Base-by-base conservation (phyloP, 2,329 filamentous ascomycete genomes). In the Alternaria viburni region DNA sequence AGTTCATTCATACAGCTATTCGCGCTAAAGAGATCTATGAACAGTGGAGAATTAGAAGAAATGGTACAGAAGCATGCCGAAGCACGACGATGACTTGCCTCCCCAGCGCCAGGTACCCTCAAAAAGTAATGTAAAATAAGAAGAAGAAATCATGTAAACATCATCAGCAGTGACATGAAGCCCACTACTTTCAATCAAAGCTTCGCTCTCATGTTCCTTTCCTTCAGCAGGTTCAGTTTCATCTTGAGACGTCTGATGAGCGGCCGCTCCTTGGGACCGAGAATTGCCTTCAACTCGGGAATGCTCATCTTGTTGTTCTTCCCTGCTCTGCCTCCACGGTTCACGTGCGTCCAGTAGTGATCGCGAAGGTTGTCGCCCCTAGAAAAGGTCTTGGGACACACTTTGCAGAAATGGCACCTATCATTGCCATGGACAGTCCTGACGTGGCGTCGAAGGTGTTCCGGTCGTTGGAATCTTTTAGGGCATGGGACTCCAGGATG, bases 291-390 rank as follows among this genome's bases (percentile, higher is more conserved):
- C 19, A 74, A 44, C 17, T 70, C 58, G 7, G 11, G 26, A 4
- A 72, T 17, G 2, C 23, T 54, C 59, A 66, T 69, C 59, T 74
- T 74, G 2, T 36, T 45, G 26, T 74, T 74, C 44, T 64, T 68
- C 0, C 72, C 69, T 25, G 45, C 23, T 6, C 69, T 64, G 1
- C 71, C 71, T 8, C 68, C 69, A n/a, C 66, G 56, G 1, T 60
- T 25, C 6, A 74, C n/a, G 50, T 74, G 72, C 17, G 71, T 74
- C 64, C 69, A 71, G 58, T 74, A 74, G 28, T 74, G 72, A 15
- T 72, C 67, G 0, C 69, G 66, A 10, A 71, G 44, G 50, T 74
- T 74, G 49, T 74, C 72, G 3, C 68, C 66, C n/a, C 72, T 69
- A 2, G 64, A 65, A 41, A 74, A 74, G 3, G 19, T 21, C 23